Base-by-base conservation (phyloP, 2,329 filamentous ascomycete genomes). In the Metarhizium anisopliae region DNA sequence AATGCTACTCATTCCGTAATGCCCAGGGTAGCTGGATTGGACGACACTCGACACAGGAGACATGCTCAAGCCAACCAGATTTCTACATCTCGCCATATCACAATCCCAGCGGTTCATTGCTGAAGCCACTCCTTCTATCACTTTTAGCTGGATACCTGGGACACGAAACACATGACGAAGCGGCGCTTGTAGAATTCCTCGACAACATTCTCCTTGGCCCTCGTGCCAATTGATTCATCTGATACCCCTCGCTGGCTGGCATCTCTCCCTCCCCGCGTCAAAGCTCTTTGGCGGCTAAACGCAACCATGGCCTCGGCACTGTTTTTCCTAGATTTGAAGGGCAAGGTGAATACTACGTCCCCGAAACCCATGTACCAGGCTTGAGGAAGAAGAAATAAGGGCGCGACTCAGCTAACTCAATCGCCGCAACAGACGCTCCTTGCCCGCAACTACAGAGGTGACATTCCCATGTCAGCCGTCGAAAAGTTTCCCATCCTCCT, bases 271-370 rank as follows among this genome's bases (percentile, higher is more conserved):
- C 20, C 25, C 47, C 38, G 32, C 32, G 35, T n/a, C 36, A 18
- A 43, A 18, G 32, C 11, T 14, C 43, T 13, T 18, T 35, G 5
- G 36, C 42, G 29, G 14, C 38, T 13, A 54, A 18, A 18, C 32
- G 36, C 47, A 54, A 79, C 65, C 70, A 99, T 99, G 94, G 94
- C 94, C 65, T 99, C 94, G 59, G 94, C 94, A 62, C 72, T 99
- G 68, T 99, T 99, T 83, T 99, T 99, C 73, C 87, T 99, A 67
- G 94, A 99, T 74, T 82, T 99, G 64, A 99, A 99, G 90, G 94
- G 94, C 89, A 99, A 99, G 88, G 91, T 95, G 66, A 52, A 30
- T 49, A 30, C 20, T 20, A 1, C 25, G 11, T 20, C 42, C 6
- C 42, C 11, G n/a, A 6, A 20, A 4, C 7, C 42, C 2, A 18